Percentiles rank a stretch among this genome's conserved stretches.
phyloP scores from a whole-genome alignment of 768 basidiomycete genomes.

The Grammothele lineata region DNA sequence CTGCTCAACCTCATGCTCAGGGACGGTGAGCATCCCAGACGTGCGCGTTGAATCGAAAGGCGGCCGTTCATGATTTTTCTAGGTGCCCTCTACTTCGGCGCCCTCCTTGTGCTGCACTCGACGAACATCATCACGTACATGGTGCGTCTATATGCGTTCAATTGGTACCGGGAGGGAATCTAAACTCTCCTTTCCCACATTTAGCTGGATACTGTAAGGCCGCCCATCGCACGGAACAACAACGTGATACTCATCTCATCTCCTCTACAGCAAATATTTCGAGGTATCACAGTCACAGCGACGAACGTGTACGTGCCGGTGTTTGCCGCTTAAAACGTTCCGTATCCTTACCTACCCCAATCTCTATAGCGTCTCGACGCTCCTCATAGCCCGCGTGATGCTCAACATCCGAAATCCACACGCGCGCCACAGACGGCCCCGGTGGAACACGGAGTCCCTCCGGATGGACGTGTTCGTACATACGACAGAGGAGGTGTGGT shows the following conservation, averaged over 20 bases:
- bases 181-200: background rate
- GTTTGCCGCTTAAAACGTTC: too few species aligned
- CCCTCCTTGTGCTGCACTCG: background rate
- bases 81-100: slow-evolving; percentile 10
- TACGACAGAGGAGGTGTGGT: too few species aligned
- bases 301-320: slow-evolving; percentile 6
- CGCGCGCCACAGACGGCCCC: too few species aligned
- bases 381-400: slow-evolving; percentile 4
- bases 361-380: background rate
- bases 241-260: too few species aligned
- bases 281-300: background rate
- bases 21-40: background rate
- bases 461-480: too few species aligned
- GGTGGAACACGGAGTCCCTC: too few species aligned
- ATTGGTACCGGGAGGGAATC: too few species aligned
- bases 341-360: too few species aligned
- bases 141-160: too few species aligned
- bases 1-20: background rate
- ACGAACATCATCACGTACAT: slow-evolving; percentile 1
- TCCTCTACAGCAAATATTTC: background rate
- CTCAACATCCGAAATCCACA: slow-evolving; percentile 9
- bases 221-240: too few species aligned
- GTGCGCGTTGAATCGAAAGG: too few species aligned
- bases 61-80: background rate
- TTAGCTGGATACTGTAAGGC: too few species aligned